Evolutionary conservation across 208 protist genomes (phyloP), one percentile per base, ranked within the genome.

Genomic region (Crithidia fasciculata): DNA sequence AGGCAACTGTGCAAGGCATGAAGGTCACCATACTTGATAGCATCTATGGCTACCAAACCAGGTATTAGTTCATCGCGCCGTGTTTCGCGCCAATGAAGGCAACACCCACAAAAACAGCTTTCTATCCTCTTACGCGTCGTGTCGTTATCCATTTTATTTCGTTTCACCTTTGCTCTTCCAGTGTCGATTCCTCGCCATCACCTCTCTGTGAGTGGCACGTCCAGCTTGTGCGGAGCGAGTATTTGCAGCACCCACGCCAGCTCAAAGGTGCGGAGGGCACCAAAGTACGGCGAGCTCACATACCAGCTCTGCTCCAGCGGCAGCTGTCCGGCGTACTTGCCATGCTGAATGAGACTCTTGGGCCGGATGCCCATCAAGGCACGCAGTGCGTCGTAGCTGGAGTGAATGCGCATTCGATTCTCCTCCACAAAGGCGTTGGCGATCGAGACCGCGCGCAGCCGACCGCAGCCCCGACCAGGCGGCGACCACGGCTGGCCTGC

Each of bases 381-480:
- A 0, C 90, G 74, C 41, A 85, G 80, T 9, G 87, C 93, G 47
- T 97, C 93, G 73, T 90, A 93, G 4, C 64, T 80, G 36, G 78
- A 87, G 37, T 78, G 67, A 7, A 97, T 64, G 9, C 89, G 89
- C 6, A 81, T 52, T 2, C 87, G 75, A 66, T 97, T 95, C 69
- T 92, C 88, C 50, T 91, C 86, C 13, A 97, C 86, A 88, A 97
- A 97, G 56, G 92, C 85, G 69, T 95, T 95, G 9, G 80, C 85
- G 41, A 94, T 81, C 8, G 69, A 73, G 2, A 97, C 90, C 3
- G 90, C 93, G 18, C 89, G 84, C 50, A 92, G 52, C 44, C 78
- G 78, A 5, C 83, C 80, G 18, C 91, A 65, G 15, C 39, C 43
- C 2, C 76, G 74, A 7, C 79, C 55, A 1, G 92, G 88, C 6